Evolutionary conservation across 345 rosid genomes (phyloP), one percentile per base, ranked within the genome.

Genomic region (Isatis tinctoria): DNA sequence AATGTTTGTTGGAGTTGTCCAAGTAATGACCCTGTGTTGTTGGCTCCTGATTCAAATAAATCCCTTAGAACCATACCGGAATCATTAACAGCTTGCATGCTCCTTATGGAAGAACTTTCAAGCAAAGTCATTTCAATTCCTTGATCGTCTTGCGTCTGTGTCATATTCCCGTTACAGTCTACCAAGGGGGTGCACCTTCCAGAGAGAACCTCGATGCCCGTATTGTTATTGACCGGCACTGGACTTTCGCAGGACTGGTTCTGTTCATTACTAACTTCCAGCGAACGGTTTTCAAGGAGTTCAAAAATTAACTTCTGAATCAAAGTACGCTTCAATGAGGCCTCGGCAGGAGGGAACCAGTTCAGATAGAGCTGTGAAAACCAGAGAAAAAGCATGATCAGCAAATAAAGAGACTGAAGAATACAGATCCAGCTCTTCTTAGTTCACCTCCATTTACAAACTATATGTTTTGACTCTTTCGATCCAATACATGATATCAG

Each of bases 331-430:
- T 95, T 95, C 68, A 92, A 84, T 58, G 96, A 95, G 43, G 93
- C 99, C 77, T 95, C 99, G 1, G 83, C 74, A 49, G 99, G 96
- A 30, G 81, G 96, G 76, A 95, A 95, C 99, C 99, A 95, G 69
- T 86, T 84, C 36, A 64, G 75, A 78, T 81, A 87, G 68, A 95
- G 97, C 99, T 95, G 94, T 43, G 74, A 36, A 75, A 63, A 49
- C 27, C 54, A 65, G 27, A 80, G 37, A 63, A 74, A 48, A 30
- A 16, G 20, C 13, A 61, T 33, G 22, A 79, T 65, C 58, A 74
- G 52, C 68, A 27, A 10, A 63, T 52, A 62, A 74, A 56, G 62
- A 40, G 56, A 62, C 26, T 70, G 72, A 27, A 60, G 17, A 62
- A 14, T 76, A 52, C 40, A 63, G 20, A 62, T 39, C 41, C 27